These are phyloP conservation scores for Pisolithus orientalis DNA, from an alignment of 768 basidiomycete genomes.

Conservation along the genomic window DNA sequence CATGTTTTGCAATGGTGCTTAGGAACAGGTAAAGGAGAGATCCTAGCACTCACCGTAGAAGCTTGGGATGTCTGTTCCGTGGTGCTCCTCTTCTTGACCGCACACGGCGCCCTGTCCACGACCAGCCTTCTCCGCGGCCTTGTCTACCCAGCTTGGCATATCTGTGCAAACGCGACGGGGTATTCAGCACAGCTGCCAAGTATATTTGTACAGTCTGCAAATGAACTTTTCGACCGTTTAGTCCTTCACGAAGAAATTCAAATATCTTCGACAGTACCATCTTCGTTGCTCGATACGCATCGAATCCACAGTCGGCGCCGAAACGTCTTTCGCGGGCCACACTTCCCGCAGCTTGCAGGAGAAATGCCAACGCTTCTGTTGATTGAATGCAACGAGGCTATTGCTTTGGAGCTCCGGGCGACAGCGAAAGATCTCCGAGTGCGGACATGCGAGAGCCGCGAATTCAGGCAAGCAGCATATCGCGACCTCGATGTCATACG, in stretches of 20 bases:
- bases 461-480: slow-evolving; percentile 74
- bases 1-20: slow-evolving; percentile 69
- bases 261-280: slow-evolving; percentile 31
- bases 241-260: slow-evolving; percentile 50
- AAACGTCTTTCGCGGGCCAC: slow-evolving; percentile 58
- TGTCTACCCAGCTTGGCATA: slow-evolving; percentile 74
- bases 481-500: slow-evolving; percentile 68
- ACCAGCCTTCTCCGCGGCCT: slow-evolving; percentile 70
- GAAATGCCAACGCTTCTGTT: slow-evolving; percentile 66
- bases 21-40: slow-evolving; percentile 59
- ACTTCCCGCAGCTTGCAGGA: slow-evolving; percentile 57
- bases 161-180: slow-evolving; percentile 37
- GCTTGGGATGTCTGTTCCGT: slow-evolving; percentile 63
- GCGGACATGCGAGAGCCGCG: slow-evolving; percentile 51
- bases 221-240: slow-evolving; percentile 53
- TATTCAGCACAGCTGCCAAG: slow-evolving; percentile 38
- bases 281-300: slow-evolving; percentile 59
- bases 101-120: slow-evolving; percentile 62
- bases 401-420: slow-evolving; percentile 45
- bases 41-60: slow-evolving; percentile 51
- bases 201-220: slow-evolving; percentile 56
- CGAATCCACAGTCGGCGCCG: slow-evolving; percentile 63
- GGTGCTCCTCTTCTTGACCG: slow-evolving; percentile 57
- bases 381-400: slow-evolving; percentile 53
- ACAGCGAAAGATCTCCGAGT: slow-evolving; percentile 49